Evolutionary conservation across 2,329 filamentous ascomycete genomes (phyloP).

Genomic region (Byssochlamys sp.): DNA sequence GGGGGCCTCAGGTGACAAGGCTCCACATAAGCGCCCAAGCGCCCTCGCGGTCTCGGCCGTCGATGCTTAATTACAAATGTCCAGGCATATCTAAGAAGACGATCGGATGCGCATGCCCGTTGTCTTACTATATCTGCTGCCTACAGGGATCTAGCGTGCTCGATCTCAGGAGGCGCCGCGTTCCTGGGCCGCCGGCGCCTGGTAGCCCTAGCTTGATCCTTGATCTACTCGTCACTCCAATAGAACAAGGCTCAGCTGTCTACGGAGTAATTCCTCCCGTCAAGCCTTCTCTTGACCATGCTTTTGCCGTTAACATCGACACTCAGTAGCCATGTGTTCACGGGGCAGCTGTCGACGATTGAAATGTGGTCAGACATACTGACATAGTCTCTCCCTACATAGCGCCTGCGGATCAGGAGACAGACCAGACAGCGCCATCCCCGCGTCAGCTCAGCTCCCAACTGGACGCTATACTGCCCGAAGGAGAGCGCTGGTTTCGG

Average conservation of each 20-base stretch:
- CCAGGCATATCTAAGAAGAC: background rate
- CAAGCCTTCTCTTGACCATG: background rate
- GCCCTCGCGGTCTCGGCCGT: constrained; percentile 3
- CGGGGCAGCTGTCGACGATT: background rate
- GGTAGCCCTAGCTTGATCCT: background rate
- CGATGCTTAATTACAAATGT: background rate
- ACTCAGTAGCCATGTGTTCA: background rate
- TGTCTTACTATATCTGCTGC: background rate
- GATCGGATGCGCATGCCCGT: constrained; percentile 3
- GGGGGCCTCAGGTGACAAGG: background rate
- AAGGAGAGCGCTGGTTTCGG: background rate
- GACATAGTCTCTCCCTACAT: background rate
- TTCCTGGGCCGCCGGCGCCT: background rate
- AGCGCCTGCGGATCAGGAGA: background rate
- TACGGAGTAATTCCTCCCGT: background rate
- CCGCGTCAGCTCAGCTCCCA: background rate
- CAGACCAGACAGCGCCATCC: background rate
- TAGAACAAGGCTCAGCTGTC: background rate
- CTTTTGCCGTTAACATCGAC: background rate
- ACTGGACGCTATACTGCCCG: background rate
- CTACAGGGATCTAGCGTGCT: background rate
- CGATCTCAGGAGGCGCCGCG: background rate
- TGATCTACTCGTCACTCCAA: background rate
- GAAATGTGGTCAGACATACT: background rate
- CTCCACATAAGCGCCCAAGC: constrained; percentile 12